Evolutionary conservation across 371 early-diverging fungal species (phyloP), one percentile per base, ranked within the genome.

Genomic region (Pancytospora epiphaga): DNA sequence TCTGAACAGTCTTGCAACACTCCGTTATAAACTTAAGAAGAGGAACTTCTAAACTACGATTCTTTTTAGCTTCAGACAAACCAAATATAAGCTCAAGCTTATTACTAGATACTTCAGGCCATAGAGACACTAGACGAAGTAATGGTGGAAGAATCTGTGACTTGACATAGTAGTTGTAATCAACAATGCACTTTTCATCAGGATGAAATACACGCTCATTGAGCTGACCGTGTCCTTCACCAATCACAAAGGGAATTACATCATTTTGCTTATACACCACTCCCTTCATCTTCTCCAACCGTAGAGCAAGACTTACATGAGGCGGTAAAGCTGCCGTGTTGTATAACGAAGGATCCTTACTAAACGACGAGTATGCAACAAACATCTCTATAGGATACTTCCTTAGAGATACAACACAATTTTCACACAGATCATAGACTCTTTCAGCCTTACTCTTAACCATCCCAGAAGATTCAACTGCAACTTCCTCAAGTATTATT

Each of bases 61-160:
- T 36, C 12, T 40, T 49, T 37, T 57, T 57, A 15, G 1, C 27
- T 18, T 57, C 69, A 62, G 57, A 33, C 19, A 71, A 50, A 22
- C 64, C 69, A 65, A 75, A 79, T 25, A 76, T 73, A 9, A 50
- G 22, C 22, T 40, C 33, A 38, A 75, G 65, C 29, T 66, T 65
- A 12, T 70, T 73, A 18, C 33, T 2, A 50, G 30, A 22, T 32
- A 75, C 37, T 6, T 39, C 37, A 19, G 58, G 56, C 22, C 52
- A 22, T n/a, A 64, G 3, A 50, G 58, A 6, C 0, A 76, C 30
- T 27, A 73, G 4, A 50, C 79, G 34, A 38, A 39, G 37, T n/a
- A 95, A 78, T 1, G 95, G 93, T 3, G 98, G 95, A 60, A 93
- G 87, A 0, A 99, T 86, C 80, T 99, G 98, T 64, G 89, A 89